These are phyloP conservation scores for Yamadazyma paraphyllophila DNA, from an alignment of 805 yeast genomes.

Conservation along the genomic window DNA sequence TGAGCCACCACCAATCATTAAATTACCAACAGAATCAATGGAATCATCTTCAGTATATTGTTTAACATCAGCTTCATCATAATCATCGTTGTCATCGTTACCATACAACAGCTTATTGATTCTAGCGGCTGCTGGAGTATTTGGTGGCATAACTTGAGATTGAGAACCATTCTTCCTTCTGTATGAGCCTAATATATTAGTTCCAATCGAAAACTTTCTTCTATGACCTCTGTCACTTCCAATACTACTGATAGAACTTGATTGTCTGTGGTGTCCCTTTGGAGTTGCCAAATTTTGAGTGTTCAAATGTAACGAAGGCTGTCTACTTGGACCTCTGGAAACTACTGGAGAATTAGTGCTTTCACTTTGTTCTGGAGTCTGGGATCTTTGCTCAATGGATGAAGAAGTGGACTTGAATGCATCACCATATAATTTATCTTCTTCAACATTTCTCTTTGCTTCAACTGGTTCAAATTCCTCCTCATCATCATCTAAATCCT, in stretches of 20 bases:
- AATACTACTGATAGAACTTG: conserved; percentile 30
- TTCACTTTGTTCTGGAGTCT: conserved; percentile 24
- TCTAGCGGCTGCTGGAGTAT: conserved; percentile 53
- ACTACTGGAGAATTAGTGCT: conserved; percentile 1
- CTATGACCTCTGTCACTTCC: conserved; percentile 39
- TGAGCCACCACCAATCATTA: conserved; percentile 47
- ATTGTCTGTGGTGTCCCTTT: conserved; percentile 34
- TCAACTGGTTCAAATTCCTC: conserved; percentile 3
- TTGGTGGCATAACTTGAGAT: conserved; percentile 43
- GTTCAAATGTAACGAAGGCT: conserved; percentile 36
- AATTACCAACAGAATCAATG: conserved; percentile 53
- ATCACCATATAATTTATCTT: conserved; percentile 36
- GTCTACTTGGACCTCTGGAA: conserved; percentile 29
- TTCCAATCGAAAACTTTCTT: conserved; percentile 64
- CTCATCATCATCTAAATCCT: conserved; percentile 1
- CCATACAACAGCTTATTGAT: conserved; percentile 28
- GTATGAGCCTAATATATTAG: conserved; percentile 47
- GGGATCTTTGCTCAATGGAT: conserved; percentile 17
- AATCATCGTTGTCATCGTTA: conserved; percentile 29
- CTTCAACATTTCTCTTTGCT: conserved; percentile 24
- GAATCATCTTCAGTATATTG: conserved; percentile 54
- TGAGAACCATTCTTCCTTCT: conserved; percentile 49
- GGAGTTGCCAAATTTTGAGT: conserved; percentile 31
- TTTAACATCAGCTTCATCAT: conserved; percentile 24
- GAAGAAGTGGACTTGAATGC: conserved; percentile 38